Conservation (phyloP, 805 yeast species). For the Kodamaea jinghongensis region DNA sequence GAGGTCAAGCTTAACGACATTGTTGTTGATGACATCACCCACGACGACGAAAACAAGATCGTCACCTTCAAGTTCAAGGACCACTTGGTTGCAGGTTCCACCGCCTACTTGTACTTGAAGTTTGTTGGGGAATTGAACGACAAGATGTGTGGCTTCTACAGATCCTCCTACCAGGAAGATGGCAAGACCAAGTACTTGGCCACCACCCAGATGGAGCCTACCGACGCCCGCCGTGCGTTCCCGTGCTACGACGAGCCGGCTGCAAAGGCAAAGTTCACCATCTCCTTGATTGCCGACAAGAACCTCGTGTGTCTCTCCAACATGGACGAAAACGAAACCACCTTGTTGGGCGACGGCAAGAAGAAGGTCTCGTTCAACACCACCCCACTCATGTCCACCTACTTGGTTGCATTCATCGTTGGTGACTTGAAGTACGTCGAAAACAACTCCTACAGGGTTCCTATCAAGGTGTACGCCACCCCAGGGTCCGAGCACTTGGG, state of each 20-base stretch:
- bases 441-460: slow-evolving; percentile 61
- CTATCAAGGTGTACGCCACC: slow-evolving; percentile 78
- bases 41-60: slow-evolving; percentile 38
- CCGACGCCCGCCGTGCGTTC: slow-evolving; percentile 84
- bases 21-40: slow-evolving; percentile 20
- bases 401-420: slow-evolving; percentile 76
- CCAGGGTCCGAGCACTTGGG: slow-evolving; percentile 75
- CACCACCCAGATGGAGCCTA: slow-evolving; percentile 83
- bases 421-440: slow-evolving; percentile 79
- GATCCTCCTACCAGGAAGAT: slow-evolving; percentile 61
- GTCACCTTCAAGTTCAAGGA: slow-evolving; percentile 41
- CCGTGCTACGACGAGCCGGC: slow-evolving; percentile 87
- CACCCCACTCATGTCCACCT: slow-evolving; percentile 85
- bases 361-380: slow-evolving; percentile 63
- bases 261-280: slow-evolving; percentile 68
- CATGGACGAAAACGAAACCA: slow-evolving; percentile 60
- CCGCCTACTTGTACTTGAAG: slow-evolving; percentile 45
- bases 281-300: slow-evolving; percentile 56
- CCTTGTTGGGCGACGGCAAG: slow-evolving; percentile 38
- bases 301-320: slow-evolving; percentile 62
- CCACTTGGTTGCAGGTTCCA: slow-evolving; percentile 31
- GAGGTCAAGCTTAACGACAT: slow-evolving; percentile 39
- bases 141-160: slow-evolving; percentile 81
- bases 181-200: slow-evolving; percentile 71
- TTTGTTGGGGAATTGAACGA: slow-evolving; percentile 68